A percentile compares a stretch with the other conserved stretches of the same genome.
phyloP scores from a whole-genome alignment of 2,329 filamentous ascomycete species.

The Colletotrichum sp. region DNA sequence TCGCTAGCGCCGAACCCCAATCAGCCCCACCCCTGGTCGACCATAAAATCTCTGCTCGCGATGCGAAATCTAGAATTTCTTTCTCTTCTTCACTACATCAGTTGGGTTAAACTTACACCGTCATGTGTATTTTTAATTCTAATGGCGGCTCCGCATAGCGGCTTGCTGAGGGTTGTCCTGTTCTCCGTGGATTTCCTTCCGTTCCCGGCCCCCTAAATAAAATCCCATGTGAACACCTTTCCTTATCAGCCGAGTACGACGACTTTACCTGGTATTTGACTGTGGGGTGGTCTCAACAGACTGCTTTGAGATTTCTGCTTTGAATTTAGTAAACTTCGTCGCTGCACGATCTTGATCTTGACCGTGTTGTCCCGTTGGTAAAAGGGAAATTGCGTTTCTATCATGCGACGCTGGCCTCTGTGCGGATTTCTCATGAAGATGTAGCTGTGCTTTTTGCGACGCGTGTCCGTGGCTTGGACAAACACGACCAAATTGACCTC shows the following conservation, averaged over 20 bases:
- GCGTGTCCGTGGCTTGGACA: no score
- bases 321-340: background rate
- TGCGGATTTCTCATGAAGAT: no score
- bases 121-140: constrained; percentile 52
- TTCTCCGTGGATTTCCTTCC: constrained; percentile 55
- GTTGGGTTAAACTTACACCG: constrained; percentile 54
- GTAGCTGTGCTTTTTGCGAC: no score
- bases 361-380: no score
- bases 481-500: no score
- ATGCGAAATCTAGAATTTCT: constrained; percentile 2
- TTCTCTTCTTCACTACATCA: constrained; percentile 43
- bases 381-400: no score
- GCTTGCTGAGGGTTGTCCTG: constrained; percentile 58
- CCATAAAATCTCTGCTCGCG: constrained; percentile 20
- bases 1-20: background rate
- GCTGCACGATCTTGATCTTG: no score
- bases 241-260: constrained; percentile 48
- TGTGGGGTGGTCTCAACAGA: constrained; percentile 58
- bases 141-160: constrained; percentile 57
- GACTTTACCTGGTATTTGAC: constrained; percentile 47
- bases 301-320: accelerated
- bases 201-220: constrained; percentile 59
- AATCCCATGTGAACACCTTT: constrained; percentile 49
- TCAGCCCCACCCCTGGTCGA: background rate
- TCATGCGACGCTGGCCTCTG: no score